These are phyloP conservation scores for Austroboletus olivaceoglutinosus DNA, from an alignment of 1,284 basidiomycete genomes.

Conservation along the genomic window DNA sequence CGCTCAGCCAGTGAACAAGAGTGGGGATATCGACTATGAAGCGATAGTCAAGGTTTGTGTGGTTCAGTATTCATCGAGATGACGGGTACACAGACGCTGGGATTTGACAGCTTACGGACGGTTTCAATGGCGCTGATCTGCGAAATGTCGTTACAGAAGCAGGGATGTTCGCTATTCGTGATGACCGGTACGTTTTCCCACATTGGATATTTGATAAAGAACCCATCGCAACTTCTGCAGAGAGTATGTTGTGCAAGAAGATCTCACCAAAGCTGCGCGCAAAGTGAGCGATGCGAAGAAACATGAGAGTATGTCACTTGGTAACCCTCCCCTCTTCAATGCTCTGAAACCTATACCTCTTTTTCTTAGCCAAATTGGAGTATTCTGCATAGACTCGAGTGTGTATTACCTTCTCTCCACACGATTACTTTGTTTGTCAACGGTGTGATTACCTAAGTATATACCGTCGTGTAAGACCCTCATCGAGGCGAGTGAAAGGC, in stretches of 20 bases:
- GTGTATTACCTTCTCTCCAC: slow-evolving; percentile 26
- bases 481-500: too few species aligned
- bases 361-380: slow-evolving; percentile 54
- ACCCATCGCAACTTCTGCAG: slow-evolving; percentile 38
- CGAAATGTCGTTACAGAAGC: slow-evolving; percentile 98
- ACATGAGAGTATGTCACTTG: slow-evolving; percentile 73
- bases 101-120: slow-evolving; percentile 69
- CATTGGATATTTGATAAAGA: not conserved
- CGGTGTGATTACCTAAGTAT: slow-evolving; percentile 20
- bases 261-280: slow-evolving; percentile 96
- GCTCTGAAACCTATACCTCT: slow-evolving; percentile 3
- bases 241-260: slow-evolving; percentile 91
- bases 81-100: not conserved
- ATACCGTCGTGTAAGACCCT: too few species aligned
- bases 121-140: slow-evolving; percentile 94
- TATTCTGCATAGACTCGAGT: slow-evolving; percentile 45
- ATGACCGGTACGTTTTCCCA: slow-evolving; percentile 67
- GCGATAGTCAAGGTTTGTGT: slow-evolving; percentile 85
- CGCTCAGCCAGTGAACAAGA: slow-evolving; percentile 91
- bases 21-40: slow-evolving; percentile 93
- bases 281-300: slow-evolving; percentile 97
- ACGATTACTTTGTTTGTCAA: not conserved
- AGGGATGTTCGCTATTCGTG: slow-evolving; percentile 98
- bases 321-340: not conserved
- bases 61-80: not conserved